Evolutionary conservation across 768 basidiomycete genomes (phyloP).

Genomic region (Trametopsis cervina): DNA sequence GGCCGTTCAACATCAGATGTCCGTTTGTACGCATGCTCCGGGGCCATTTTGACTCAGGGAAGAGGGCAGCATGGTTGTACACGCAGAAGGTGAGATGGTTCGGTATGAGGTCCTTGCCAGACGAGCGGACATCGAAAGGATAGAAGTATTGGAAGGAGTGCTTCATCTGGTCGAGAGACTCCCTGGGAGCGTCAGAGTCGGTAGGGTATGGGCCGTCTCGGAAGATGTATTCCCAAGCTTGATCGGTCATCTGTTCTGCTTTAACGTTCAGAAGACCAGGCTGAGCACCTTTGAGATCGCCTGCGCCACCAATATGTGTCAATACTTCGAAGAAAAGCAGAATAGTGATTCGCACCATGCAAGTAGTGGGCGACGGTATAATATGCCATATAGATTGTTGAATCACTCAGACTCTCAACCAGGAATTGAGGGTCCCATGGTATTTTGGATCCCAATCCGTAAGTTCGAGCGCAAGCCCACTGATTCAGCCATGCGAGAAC

Average conservation of each 20-base stretch:
- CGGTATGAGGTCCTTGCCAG: conserved; percentile 93
- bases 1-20: conserved; percentile 93
- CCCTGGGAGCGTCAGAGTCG: conserved; percentile 54
- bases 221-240: conserved; percentile 94
- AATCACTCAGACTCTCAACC: conserved; percentile 95
- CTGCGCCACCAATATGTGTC: conserved; percentile 28
- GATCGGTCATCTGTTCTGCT: conserved; percentile 93
- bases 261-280: conserved; percentile 82
- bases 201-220: conserved; percentile 71
- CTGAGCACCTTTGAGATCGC: conserved; percentile 69
- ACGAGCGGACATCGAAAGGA: conserved; percentile 96
- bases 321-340: background rate
- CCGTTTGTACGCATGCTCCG: conserved; percentile 91
- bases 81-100: conserved; percentile 93
- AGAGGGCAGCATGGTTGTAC: conserved; percentile 94
- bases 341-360: conserved; percentile 56
- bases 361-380: conserved; percentile 91
- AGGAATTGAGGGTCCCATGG: conserved; percentile 97
- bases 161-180: conserved; percentile 79
- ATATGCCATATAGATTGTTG: conserved; percentile 98
- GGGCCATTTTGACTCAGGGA: conserved; percentile 87
- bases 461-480: conserved; percentile 99
- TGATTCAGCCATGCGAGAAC: conserved; percentile 93
- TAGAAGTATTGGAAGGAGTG: conserved; percentile 96
- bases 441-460: conserved; percentile 89